Conservation (phyloP, 2,329 filamentous ascomycete species). For the Calonectria ilicicola region DNA sequence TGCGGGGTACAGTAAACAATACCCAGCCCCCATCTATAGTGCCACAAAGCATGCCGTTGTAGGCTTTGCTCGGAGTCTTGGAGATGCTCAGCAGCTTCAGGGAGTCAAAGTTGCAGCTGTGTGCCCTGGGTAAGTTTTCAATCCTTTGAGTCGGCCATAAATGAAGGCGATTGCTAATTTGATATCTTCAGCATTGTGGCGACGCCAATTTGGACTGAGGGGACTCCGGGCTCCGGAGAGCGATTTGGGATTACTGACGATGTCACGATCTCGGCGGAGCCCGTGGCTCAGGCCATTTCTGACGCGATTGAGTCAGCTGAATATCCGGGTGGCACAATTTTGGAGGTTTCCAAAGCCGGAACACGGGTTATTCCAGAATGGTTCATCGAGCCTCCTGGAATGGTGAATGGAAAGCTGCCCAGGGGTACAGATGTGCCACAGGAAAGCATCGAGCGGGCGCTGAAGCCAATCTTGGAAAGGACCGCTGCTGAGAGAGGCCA, state of each 20-base stretch:
- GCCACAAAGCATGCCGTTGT: slow-evolving; percentile 14
- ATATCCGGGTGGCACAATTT: slow-evolving; percentile 4
- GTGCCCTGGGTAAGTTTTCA: neutral
- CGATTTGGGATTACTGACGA: neutral
- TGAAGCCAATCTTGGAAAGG: slow-evolving; percentile 1
- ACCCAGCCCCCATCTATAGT: slow-evolving; percentile 10
- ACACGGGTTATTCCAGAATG: slow-evolving; percentile 10
- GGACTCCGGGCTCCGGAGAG: slow-evolving; percentile 6
- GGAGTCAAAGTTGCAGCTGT: slow-evolving; percentile 8
- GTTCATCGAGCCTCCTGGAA: slow-evolving; percentile 4
- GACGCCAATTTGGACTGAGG: slow-evolving; percentile 10
- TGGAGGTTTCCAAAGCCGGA: slow-evolving; percentile 3
- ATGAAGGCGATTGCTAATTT: neutral
- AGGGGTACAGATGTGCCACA: slow-evolving; percentile 6
- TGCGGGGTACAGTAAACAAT: slow-evolving; percentile 20
- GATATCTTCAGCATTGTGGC: neutral
- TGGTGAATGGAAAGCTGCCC: slow-evolving; percentile 2
- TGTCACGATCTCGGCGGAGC: neutral
- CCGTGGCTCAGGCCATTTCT: neutral
- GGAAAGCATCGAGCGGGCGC: neutral
- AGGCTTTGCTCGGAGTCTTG: slow-evolving; percentile 4
- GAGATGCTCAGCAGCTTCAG: neutral
- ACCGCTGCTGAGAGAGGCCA: neutral
- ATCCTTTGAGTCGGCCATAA: too few relatives aligned
- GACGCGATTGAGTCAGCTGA: neutral